A percentile compares a stretch with the other conserved stretches of the same genome.
Conservation (phyloP, 2,329 filamentous ascomycete species). For the Thelonectria discophora region DNA sequence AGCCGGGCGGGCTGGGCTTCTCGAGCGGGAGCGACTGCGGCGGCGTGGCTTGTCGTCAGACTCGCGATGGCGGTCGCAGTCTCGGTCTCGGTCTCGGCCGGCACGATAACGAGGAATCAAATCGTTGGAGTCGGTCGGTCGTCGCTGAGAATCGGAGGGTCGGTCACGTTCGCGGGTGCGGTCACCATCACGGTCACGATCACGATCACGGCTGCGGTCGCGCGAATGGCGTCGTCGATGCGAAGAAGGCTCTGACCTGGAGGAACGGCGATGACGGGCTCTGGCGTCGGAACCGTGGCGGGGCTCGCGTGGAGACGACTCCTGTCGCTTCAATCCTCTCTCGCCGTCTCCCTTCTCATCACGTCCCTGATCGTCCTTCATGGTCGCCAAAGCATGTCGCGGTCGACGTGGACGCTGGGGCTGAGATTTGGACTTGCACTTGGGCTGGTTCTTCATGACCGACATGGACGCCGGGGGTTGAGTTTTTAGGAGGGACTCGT, state of each 20-base stretch:
- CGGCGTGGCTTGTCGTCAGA: conserved; percentile 45
- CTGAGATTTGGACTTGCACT: conserved; percentile 44
- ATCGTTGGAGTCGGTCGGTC: conserved; percentile 46
- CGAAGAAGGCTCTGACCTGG: conserved; percentile 46
- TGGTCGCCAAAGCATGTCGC: conserved; percentile 50
- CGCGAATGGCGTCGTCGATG: conserved; percentile 51
- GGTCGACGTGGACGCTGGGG: conserved; percentile 47
- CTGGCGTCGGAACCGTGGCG: conserved; percentile 43
- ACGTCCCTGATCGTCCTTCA: conserved; percentile 51
- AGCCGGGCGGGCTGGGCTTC: conserved; percentile 44
- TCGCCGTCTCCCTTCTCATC: conserved; percentile 50
- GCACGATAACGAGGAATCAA: conserved; percentile 52
- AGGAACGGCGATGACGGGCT: conserved; percentile 46
- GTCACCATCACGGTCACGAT: conserved; percentile 48
- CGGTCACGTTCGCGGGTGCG: conserved; percentile 45
- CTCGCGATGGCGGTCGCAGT: no score
- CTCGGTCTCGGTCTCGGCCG: conserved; percentile 43
- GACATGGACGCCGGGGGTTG: conserved; percentile 44
- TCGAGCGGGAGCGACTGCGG: conserved; percentile 49
- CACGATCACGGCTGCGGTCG: conserved; percentile 50
- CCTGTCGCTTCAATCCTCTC: conserved; percentile 46
- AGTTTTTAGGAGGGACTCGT: conserved; percentile 51
- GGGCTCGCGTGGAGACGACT: conserved; percentile 44
- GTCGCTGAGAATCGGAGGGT: conserved; percentile 41
- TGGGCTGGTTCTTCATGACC: conserved; percentile 44